Conservation (phyloP, 78 protist genomes). For the Chrysochromulina tobinii region DNA sequence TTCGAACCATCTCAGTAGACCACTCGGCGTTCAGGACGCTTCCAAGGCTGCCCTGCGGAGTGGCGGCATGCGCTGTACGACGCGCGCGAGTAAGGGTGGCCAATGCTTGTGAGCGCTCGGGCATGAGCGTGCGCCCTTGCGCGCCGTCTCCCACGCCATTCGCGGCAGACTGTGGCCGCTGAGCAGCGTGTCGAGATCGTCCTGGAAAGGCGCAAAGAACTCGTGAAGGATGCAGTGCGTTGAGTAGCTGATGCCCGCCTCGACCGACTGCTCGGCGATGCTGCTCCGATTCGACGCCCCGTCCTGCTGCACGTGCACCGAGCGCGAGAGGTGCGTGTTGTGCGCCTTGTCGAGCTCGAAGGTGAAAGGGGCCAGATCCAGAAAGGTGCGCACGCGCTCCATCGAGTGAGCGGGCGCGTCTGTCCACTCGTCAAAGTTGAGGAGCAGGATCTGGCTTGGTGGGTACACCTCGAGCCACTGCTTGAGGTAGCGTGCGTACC, state of each 20-base stretch:
- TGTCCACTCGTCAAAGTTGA: constrained; percentile 3
- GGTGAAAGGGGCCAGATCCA: background rate
- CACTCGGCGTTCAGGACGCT: too few species aligned
- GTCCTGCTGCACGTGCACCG: background rate
- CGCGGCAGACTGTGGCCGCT: background rate
- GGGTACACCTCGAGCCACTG: background rate
- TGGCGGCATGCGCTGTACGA: too few species aligned
- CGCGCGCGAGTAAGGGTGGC: background rate
- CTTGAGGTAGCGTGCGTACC: constrained; percentile 9
- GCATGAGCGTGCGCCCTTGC: background rate
- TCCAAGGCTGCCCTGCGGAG: too few species aligned
- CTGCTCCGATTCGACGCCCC: background rate
- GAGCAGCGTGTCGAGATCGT: background rate
- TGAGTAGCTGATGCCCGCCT: background rate
- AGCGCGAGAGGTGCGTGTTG: background rate
- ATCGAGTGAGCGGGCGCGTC: background rate
- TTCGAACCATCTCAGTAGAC: too few species aligned
- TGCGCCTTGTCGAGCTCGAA: background rate
- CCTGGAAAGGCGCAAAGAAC: background rate
- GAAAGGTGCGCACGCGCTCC: background rate
- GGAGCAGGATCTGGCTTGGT: background rate
- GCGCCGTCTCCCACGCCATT: background rate
- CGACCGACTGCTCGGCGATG: background rate
- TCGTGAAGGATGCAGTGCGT: constrained; percentile 4
- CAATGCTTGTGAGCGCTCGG: background rate